Percentiles rank a stretch among this genome's conserved stretches.
These are phyloP conservation scores for Phylloporus sp. DNA, from an alignment of 768 basidiomycete species.

Conservation along the genomic window DNA sequence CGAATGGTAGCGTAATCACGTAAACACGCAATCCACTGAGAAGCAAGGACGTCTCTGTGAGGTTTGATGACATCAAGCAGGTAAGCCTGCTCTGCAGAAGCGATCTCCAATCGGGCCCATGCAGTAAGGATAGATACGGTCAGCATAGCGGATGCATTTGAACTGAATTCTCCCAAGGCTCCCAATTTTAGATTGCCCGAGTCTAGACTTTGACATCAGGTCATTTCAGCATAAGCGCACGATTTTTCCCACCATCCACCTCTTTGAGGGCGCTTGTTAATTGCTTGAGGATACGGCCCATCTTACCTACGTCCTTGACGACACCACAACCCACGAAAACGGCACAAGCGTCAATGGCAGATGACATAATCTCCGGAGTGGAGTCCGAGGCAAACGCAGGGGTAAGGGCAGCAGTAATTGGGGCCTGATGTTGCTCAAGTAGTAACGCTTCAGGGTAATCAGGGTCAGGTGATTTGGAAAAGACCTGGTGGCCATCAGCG, in stretches of 20 bases:
- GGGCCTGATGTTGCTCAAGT: conserved; percentile 96
- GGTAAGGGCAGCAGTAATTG: conserved; percentile 94
- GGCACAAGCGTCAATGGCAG: conserved; percentile 90
- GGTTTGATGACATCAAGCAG: conserved; percentile 80
- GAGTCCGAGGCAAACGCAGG: conserved; percentile 95
- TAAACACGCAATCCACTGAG: conserved; percentile 84
- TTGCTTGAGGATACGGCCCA: conserved; percentile 92
- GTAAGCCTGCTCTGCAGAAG: conserved; percentile 70
- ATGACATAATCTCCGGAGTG: conserved; percentile 90
- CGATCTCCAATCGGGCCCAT: conserved; percentile 90
- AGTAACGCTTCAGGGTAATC: conserved; percentile 88
- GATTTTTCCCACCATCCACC: conserved; percentile 62
- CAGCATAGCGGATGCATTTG: conserved; percentile 94
- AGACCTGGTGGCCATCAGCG: conserved; percentile 53
- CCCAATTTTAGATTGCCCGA: conserved; percentile 83
- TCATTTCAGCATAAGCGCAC: background rate
- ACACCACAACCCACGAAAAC: conserved; percentile 94
- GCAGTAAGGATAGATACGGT: conserved; percentile 89
- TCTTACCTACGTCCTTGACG: conserved; percentile 81
- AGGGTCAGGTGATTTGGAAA: conserved; percentile 83
- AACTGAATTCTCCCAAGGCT: conserved; percentile 80
- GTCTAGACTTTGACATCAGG: conserved; percentile 44
- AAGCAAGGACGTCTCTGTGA: conserved; percentile 66
- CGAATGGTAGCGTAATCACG: conserved; percentile 91
- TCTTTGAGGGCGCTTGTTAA: conserved; percentile 86